Base-by-base conservation (phyloP, 2,329 filamentous ascomycete species). In the Esteya vermicola region DNA sequence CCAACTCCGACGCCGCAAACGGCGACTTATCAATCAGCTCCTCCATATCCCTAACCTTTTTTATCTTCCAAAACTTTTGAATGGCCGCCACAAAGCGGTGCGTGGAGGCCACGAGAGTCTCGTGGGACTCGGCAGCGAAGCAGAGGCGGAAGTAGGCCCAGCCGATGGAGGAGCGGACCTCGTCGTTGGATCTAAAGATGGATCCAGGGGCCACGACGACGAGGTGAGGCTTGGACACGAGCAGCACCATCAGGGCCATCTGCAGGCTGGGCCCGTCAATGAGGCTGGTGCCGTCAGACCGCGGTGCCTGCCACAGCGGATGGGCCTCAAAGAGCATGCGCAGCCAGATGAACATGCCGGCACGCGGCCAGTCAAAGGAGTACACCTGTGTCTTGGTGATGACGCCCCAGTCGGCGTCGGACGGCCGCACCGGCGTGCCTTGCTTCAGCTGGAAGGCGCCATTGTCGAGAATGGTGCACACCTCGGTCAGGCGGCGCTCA, bases 261-360 rank as follows among this genome's bases (percentile, higher is more conserved):
- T 72, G 64, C 1, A 93, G 66, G 20, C 66, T 62, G 9, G 69
- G 55, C 0, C 70, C 66, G 37, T 69, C 61, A 18, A 81, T 61
- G 28, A 72, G 16, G 18, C 21, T 37, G 16, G 21, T 31, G 9
- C 35, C 40, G 19, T 38, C 43, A 20, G 51, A 46, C 21, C 58
- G 54, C 33, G 51, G 47, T 3, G 56, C 55, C 39, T 56, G 51
- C 55, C 65, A 78, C 13, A 93, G 67, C 12, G 85, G 84, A 53
- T 94, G 86, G 2, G 66, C 64, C 40, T 80, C 72, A 50, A 86
- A 81, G 54, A 76, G 68, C 45, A 91, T 60, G 41, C 73, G 69
- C 4, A 93, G 52, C 88, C 88, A 95, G 41, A 93, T 60, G 57
- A 94, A 95, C 86, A 95, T 95, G 53, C 88, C 88, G 27, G 79